These are phyloP conservation scores for Bisporella sp. DNA, from an alignment of 2,329 filamentous ascomycete species.

Conservation along the genomic window DNA sequence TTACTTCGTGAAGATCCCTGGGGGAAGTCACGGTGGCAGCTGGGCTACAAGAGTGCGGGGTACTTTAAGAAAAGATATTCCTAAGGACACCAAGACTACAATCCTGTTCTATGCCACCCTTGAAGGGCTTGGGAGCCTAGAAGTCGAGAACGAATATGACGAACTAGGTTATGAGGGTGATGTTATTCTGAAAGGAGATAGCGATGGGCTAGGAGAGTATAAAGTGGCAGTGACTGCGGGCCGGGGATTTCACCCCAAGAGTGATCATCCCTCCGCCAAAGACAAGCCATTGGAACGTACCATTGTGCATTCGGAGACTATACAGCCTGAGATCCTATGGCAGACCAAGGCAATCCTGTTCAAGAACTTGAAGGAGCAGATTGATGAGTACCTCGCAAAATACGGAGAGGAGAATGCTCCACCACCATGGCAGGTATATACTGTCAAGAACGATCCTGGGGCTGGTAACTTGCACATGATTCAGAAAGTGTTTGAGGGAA, in stretches of 20 bases:
- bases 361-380: slow-evolving; percentile 53
- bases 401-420: slow-evolving; percentile 62
- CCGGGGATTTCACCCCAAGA: slow-evolving; percentile 50
- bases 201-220: slow-evolving; percentile 69
- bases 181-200: slow-evolving; percentile 65
- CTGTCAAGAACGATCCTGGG: slow-evolving; percentile 61
- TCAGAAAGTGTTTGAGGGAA: slow-evolving; percentile 84
- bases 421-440: slow-evolving; percentile 80
- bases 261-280: slow-evolving; percentile 59
- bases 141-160: slow-evolving; percentile 49
- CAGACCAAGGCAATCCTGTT: slow-evolving; percentile 69
- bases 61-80: slow-evolving; percentile 62
- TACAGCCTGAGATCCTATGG: slow-evolving; percentile 69
- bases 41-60: slow-evolving; percentile 91
- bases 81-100: slow-evolving; percentile 62
- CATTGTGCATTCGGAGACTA: slow-evolving; percentile 62
- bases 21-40: slow-evolving; percentile 76
- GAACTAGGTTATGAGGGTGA: slow-evolving; percentile 47
- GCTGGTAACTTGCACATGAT: slow-evolving; percentile 78
- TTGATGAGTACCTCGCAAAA: slow-evolving; percentile 50
- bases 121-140: slow-evolving; percentile 66
- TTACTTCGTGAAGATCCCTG: slow-evolving; percentile 87
- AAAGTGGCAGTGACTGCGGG: slow-evolving; percentile 71
- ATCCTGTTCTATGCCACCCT: slow-evolving; percentile 77
- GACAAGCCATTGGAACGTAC: slow-evolving; percentile 70